phyloP scores from a whole-genome alignment of 495 filamentous ascomycete genomes.

The Glarea lozoyensis region DNA sequence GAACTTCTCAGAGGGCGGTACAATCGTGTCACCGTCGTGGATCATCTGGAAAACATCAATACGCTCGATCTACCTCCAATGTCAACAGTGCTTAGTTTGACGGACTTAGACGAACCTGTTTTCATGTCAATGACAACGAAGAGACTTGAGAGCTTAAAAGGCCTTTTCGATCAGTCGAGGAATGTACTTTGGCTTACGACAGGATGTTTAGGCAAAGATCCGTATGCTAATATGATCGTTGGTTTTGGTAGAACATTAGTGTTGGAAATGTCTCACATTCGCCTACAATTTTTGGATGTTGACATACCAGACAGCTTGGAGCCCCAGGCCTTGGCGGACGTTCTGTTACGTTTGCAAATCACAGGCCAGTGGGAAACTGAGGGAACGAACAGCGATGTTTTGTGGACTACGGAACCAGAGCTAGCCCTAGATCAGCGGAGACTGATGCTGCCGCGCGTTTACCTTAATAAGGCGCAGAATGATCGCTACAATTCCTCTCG shows the following conservation, averaged over 20 bases:
- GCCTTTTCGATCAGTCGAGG: conserved; percentile 27
- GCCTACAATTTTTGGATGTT: conserved; percentile 6
- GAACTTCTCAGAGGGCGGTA: background rate
- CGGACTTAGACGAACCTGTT: conserved; percentile 35
- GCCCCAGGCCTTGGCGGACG: background rate
- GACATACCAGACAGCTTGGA: background rate
- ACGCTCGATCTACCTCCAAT: background rate
- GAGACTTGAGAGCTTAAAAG: conserved; percentile 23
- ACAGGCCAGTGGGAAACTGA: background rate
- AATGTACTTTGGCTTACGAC: conserved; percentile 17
- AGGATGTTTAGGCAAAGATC: conserved; percentile 4
- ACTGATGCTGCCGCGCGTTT: conserved; percentile 1
- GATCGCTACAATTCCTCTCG: conserved; percentile 5
- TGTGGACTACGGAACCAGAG: conserved; percentile 8
- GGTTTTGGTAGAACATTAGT: conserved; percentile 7
- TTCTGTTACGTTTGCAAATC: background rate
- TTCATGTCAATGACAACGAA: conserved; percentile 28
- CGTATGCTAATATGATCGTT: conserved; percentile 14
- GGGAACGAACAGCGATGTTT: background rate
- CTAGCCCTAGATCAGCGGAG: background rate
- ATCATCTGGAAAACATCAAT: background rate
- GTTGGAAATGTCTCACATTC: conserved; percentile 1
- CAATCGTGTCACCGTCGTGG: background rate
- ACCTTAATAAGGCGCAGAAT: background rate
- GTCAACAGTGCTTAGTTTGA: conserved; percentile 28